A percentile compares a stretch with the other conserved stretches of the same genome.
These are phyloP conservation scores for Micromonas pusilla DNA, from an alignment of 139 green algal species.

Conservation along the genomic window DNA sequence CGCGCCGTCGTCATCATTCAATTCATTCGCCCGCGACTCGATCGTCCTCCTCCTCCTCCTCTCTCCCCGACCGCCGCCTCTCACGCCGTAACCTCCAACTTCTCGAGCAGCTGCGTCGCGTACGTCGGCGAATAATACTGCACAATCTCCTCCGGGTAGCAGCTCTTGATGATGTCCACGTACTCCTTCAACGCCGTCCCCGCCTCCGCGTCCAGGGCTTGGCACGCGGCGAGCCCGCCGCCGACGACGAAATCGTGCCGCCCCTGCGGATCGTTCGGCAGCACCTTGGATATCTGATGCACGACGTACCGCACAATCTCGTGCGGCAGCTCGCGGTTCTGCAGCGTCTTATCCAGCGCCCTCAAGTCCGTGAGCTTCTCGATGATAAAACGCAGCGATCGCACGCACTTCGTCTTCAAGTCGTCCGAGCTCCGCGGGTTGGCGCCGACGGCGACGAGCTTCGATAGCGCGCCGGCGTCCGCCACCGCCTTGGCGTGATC, in stretches of 20 bases:
- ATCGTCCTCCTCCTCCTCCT: not conserved
- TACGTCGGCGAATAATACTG: slow-evolving; percentile 78
- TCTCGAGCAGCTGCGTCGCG: slow-evolving; percentile 65
- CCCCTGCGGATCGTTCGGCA: slow-evolving; percentile 64
- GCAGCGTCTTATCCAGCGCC: slow-evolving; percentile 68
- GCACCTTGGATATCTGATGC: slow-evolving; percentile 69
- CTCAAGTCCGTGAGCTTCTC: slow-evolving; percentile 70
- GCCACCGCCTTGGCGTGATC: slow-evolving; percentile 81
- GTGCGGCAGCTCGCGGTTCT: slow-evolving; percentile 53
- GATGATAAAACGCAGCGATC: slow-evolving; percentile 67
- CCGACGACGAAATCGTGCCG: slow-evolving; percentile 69
- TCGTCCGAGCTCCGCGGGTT: slow-evolving; percentile 55
- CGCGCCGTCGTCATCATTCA: too few species aligned
- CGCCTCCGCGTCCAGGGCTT: slow-evolving; percentile 63
- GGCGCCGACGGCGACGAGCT: slow-evolving; percentile 54
- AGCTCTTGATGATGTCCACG: slow-evolving; percentile 77
- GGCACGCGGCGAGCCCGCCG: slow-evolving; percentile 72
- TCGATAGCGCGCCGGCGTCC: slow-evolving; percentile 64
- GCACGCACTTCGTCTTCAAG: slow-evolving; percentile 72
- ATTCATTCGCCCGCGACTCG: not conserved
- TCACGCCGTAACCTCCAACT: slow-evolving; percentile 50
- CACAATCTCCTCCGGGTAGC: slow-evolving; percentile 70
- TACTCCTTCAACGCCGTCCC: slow-evolving; percentile 64
- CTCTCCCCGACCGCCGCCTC: not conserved
- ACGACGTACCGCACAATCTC: slow-evolving; percentile 72